Conservation (phyloP, 495 filamentous ascomycete species). For the Neurospora intermedia region DNA sequence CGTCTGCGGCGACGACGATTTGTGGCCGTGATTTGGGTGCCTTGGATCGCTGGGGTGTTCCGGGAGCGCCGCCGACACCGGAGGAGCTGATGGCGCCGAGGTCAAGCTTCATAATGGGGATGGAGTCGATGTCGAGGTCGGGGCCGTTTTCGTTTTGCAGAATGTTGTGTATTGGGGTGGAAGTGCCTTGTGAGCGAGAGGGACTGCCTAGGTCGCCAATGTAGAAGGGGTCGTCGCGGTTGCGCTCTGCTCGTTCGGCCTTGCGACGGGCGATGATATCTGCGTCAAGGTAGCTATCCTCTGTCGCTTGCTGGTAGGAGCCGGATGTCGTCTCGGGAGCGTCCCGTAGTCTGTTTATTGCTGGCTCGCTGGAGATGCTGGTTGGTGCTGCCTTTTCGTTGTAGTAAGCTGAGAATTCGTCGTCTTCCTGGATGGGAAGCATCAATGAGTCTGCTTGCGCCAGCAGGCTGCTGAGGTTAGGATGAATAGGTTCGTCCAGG, state of each 20-base stretch:
- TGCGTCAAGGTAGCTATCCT: conserved; percentile 49
- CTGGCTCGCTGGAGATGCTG: conserved; percentile 37
- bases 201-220: conserved; percentile 48
- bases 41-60: conserved; percentile 8
- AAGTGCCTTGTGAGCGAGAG: conserved; percentile 28
- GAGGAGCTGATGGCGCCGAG: conserved; percentile 40
- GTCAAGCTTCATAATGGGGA: conserved; percentile 87
- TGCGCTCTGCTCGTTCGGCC: conserved; percentile 60
- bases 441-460: conserved; percentile 44
- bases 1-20: conserved; percentile 53
- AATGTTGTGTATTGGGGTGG: conserved; percentile 63
- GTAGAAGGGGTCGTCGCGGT: conserved; percentile 93
- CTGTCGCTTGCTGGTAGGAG: conserved; percentile 54
- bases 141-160: conserved; percentile 56
- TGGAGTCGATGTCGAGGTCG: conserved; percentile 79
- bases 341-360: conserved; percentile 39
- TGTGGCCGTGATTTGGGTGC: conserved; percentile 29
- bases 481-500: conserved; percentile 71
- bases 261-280: conserved; percentile 53
- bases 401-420: conserved; percentile 68
- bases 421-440: conserved; percentile 40
- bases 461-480: conserved; percentile 55
- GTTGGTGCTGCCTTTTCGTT: conserved; percentile 38
- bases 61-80: neutral
- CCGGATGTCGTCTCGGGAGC: conserved; percentile 27